Evolutionary conservation across 495 filamentous ascomycete species (phyloP).

Genomic region (Aspergillus ostianus): DNA sequence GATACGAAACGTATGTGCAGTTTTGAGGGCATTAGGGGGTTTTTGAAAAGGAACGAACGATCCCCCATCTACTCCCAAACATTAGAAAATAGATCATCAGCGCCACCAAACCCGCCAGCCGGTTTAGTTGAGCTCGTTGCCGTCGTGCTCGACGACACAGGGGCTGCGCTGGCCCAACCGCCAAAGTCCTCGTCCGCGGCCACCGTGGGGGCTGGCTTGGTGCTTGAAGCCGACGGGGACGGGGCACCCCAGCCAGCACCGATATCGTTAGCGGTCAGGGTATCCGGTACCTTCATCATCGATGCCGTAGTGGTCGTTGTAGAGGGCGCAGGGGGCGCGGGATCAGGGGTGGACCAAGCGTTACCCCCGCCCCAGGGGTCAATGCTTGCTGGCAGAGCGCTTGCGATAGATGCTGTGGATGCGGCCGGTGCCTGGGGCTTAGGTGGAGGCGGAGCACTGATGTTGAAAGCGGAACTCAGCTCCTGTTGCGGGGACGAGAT

Average conservation of each 20-base stretch:
- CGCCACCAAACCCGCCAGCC: constrained; percentile 61
- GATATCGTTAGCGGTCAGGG: constrained; percentile 43
- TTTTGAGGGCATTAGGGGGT: not conserved
- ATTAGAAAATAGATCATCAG: constrained; percentile 89
- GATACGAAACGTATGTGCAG: constrained; percentile 16
- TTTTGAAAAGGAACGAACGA: constrained; percentile 11
- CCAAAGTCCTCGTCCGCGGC: constrained; percentile 89
- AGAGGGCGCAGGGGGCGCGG: constrained; percentile 27
- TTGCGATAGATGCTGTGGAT: constrained; percentile 30
- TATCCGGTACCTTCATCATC: constrained; percentile 49
- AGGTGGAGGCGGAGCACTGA: constrained; percentile 54
- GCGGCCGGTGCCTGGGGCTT: constrained; percentile 35
- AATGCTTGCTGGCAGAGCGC: constrained; percentile 34
- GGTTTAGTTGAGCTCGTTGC: constrained; percentile 42
- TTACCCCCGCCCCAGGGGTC: constrained; percentile 50
- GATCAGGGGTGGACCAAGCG: constrained; percentile 51
- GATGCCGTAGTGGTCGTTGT: constrained; percentile 26
- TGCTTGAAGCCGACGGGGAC: constrained; percentile 24
- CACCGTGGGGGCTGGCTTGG: constrained; percentile 59
- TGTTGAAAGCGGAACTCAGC: constrained; percentile 73
- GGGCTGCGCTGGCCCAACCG: constrained; percentile 77
- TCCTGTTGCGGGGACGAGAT: constrained; percentile 38
- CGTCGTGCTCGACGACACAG: constrained; percentile 43
- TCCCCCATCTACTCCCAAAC: constrained; percentile 69
- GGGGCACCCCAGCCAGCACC: constrained; percentile 57